Evolutionary conservation across 2,329 filamentous ascomycete species (phyloP), one percentile per base, ranked within the genome.

Genomic region (Beauveria bassiana): DNA sequence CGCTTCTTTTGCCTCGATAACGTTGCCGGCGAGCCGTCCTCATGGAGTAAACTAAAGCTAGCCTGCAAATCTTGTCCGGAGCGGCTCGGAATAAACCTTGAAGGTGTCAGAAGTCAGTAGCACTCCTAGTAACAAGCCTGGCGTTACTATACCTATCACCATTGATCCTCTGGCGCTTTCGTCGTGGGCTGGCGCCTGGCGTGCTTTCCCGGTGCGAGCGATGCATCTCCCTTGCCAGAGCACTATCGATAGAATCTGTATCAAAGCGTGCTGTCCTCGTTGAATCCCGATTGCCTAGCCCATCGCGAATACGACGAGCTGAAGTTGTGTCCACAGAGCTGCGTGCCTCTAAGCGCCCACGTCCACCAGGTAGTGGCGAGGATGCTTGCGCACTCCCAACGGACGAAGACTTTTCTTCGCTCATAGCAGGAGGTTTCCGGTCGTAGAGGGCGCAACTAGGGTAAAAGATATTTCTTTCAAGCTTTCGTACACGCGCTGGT

Each of bases 41-140:
- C 93, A 70, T 96, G 90, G 31, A 98, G 81, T 61, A 98, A 79
- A 71, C 87, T 96, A 75, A 95, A 98, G 74, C 92, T 96, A 59
- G 93, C 92, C 72, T 93, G 90, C 26, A 98, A 79, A 74, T 99
- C 95, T 74, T 96, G 92, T 6, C 93, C 95, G 66, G 93, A 88
- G 47, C 95, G 86, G 68, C 95, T 96, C 31, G 95, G 95, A 67
- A 99, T 98, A 72, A 99, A 99, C 69, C 95, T 96, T 71, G 62
- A 56, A 42, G 20, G 51, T 49, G 66, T 73, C 60, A 75, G 69
- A 61, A 47, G 59, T 49, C 40, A 24, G 10, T 51, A 8, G 18
- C n/a, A 7, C 12, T 12, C 18, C 45, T 22, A 8, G 34, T 2
- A 16, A 40, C 14, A 10, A 5, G 31, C 6, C 31, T 18, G 40